phyloP scores from a whole-genome alignment of 495 filamentous ascomycete genomes.

The Lepraria neglecta region DNA sequence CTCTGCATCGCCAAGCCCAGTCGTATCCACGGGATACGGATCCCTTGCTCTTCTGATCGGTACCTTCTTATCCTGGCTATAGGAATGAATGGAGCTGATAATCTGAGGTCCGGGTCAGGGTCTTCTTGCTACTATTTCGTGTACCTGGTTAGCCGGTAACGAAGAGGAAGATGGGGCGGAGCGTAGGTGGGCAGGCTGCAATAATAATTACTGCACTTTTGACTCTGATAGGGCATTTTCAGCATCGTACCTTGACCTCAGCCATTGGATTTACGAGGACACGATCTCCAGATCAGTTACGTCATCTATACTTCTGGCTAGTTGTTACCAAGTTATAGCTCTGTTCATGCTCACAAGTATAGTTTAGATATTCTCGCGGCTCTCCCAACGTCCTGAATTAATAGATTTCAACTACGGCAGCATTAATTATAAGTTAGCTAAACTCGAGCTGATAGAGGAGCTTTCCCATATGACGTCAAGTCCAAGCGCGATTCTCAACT shows the following conservation, averaged over 20 bases:
- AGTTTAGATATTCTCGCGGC: neutral
- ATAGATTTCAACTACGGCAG: neutral
- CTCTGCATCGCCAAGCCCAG: neutral
- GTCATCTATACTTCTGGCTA: neutral
- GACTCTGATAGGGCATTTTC: neutral
- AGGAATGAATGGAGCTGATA: neutral
- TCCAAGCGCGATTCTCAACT: neutral
- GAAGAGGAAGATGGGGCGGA: conserved; percentile 16
- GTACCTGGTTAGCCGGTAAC: conserved; percentile 8
- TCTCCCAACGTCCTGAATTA: neutral
- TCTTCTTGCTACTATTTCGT: conserved; percentile 6
- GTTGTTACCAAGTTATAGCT: neutral
- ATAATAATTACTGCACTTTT: conserved; percentile 18
- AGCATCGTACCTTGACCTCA: neutral
- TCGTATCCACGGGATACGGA: neutral
- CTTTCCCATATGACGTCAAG: neutral
- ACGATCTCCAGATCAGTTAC: neutral
- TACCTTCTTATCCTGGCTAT: neutral
- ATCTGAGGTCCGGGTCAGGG: neutral
- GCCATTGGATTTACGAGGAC: neutral
- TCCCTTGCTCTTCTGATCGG: neutral
- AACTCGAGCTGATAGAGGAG: neutral
- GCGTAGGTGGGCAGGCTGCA: conserved; percentile 18
- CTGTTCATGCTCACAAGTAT: neutral
- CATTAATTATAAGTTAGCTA: neutral